Base-by-base conservation (phyloP, 441 rosid species). In the Pelargonium australe region DNA sequence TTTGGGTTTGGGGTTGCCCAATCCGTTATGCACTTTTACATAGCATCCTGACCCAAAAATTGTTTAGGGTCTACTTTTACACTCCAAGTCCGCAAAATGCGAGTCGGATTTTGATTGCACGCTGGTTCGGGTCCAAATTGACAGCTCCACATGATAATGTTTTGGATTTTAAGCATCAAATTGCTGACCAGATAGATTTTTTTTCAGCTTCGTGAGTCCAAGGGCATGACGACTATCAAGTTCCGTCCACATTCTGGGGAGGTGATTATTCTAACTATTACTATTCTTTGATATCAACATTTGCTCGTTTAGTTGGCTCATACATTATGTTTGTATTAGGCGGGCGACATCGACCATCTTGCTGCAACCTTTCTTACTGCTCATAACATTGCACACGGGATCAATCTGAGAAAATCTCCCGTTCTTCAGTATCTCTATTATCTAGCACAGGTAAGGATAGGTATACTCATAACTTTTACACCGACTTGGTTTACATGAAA, bases 331-430 rank as follows among this genome's bases (percentile, higher is more conserved):
- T 31, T 61, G 77, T 80, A 76, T 71, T 89, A 95, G 99, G 98
- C 99, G 73, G 99, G 99, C 64, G 99, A 95, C 72, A 87, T 87
- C 73, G 99, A 95, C 86, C 99, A 95, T 79, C 90, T 95, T 71
- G 99, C 99, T 72, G 98, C 99, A 51, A 90, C 99, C 9, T 92
- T 95, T 82, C 95, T 95, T 49, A 92, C 93, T 14, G 72, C 90
- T 69, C 93, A 92, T 79, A 95, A 90, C 79, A 95, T 95, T 43
- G 99, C 99, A 6, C 98, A 95, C 70, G 99, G 99, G 73, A 90
- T 90, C 81, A 95, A 95, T 80, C 82, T 95, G 83, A 87, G 90
- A 68, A 95, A 95, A 79, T 95, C 99, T 82, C 99, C 99, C 13
- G 99, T 95, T 14, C 98, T 95, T 77, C 99, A 95, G 76, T 92